phyloP scores from a whole-genome alignment of 305 asterid species.

The Fraxinus ornus region DNA sequence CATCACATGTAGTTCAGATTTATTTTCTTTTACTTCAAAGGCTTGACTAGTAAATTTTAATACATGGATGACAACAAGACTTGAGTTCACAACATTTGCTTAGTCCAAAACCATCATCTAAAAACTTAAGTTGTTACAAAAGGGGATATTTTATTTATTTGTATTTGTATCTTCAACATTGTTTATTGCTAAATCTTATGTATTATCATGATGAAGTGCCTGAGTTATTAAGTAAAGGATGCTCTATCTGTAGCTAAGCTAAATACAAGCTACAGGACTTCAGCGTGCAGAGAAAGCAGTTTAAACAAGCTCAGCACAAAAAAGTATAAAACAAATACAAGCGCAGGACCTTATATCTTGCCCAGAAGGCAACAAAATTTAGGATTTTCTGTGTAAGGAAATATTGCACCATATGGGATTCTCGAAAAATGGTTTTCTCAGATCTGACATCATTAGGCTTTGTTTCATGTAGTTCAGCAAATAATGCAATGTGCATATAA shows the following conservation, averaged over 20 bases:
- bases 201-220: neutral
- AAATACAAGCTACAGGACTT: neutral
- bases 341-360: neutral
- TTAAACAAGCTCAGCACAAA: neutral
- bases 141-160: neutral
- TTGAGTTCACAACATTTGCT: neutral
- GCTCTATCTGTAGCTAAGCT: neutral
- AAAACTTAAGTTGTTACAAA: neutral
- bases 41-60: neutral
- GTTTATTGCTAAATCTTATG: neutral
- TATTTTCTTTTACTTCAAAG: neutral
- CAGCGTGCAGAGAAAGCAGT: neutral
- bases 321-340: neutral
- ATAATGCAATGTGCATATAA: neutral
- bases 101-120: neutral
- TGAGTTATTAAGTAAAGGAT: neutral
- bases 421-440: neutral
- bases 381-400: neutral
- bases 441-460: neutral
- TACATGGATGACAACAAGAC: neutral
- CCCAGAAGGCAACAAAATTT: neutral
- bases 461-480: constrained; percentile 1
- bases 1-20: neutral
- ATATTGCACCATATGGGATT: neutral
- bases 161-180: neutral